Base-by-base conservation (phyloP, 2,329 filamentous ascomycete species). In the Venturia nashicola region DNA sequence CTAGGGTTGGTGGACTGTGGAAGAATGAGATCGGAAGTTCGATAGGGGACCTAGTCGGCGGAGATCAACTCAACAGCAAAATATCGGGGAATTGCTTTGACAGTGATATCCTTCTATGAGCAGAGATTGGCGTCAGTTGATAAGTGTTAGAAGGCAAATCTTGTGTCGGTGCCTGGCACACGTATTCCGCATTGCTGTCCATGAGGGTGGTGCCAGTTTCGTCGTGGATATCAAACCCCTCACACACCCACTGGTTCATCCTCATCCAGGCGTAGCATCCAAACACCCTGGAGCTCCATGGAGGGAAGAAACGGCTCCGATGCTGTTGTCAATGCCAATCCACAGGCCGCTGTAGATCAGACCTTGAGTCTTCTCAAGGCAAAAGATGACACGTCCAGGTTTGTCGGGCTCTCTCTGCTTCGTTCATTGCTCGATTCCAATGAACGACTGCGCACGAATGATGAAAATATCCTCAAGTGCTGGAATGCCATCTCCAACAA, bases 351-450 rank as follows among this genome's bases (percentile, higher is more conserved):
- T 20, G n/a, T 64, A 18, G 73, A 79, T 61, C 82, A 82, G 68
- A 80, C 87, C 62, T 76, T 83, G 67, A 69, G 76, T 1, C 78
- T 88, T 2, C 78, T 89, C 42, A 76, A 77, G 63, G 74, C 82
- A 63, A 85, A 83, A 66, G 81, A 88, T 70, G 86, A 89, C 70
- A 89, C 86, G 0, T 83, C 84, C 23, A 81, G 84, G 69, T 88
- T 89, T 68, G 85, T 88, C 46, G 86, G 85, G 8, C 76, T 89
- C 27, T 84, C 85, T 0, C 77, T 89, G 27, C 78, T 89, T 61
- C 87, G 85, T 69, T 82, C 83, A n/a, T 74, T 86, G 14, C 77
- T 89, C 40, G 85, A 88, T 72, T 85, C 83, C 70, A 80, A 82
- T 6, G 73, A 78, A 27, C 72, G 78, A n/a, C 72, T 85, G 27